Evolutionary conservation across 2,329 filamentous ascomycete genomes (phyloP), one percentile per base, ranked within the genome.

Genomic region (Calonectria montana): DNA sequence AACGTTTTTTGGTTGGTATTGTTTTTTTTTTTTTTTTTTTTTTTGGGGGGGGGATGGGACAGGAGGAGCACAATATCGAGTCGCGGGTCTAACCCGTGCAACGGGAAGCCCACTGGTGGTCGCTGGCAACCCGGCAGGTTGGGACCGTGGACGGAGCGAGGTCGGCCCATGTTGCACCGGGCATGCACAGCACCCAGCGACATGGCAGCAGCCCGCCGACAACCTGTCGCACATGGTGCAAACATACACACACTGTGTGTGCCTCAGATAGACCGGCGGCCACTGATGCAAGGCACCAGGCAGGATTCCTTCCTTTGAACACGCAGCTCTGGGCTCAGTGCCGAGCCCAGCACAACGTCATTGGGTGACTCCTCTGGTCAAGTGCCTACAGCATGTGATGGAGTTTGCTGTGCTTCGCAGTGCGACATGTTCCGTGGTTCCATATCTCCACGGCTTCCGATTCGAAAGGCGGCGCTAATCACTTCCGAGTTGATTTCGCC

Each of bases 361-460:
- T 69, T 65, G 47, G 47, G 27, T 69, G 59, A 69, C 67, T 57
- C 39, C 41, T 27, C 23, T 23, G 67, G 67, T 65, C 61, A 69
- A 69, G 48, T 69, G 67, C 43, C 21, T 27, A 23, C 41, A 63
- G 37, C 61, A 69, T 57, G 61, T 69, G 67, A 59, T 59, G 31
- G 37, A 29, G 23, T n/a, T 65, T 12, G 45, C 45, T 45, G 59
- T 31, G 27, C 29, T 37, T 18, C 29, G 25, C 27, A 37, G 29
- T 31, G 53, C 53, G 53, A 62, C 55, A 41, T 62, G 21, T 53
- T 55, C 65, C 47, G 53, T 41, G 13, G n/a, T 7, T 7, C 41
- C 41, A 61, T 23, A 53, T 47, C 55, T 68, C 65, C 55, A 68
- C 43, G 21, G 43, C 57, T 53, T 68, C 65, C 65, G 65, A 65